A percentile compares a stretch with the other conserved stretches of the same genome.
Conservation (phyloP, 2,329 filamentous ascomycete genomes). For the Hymenoscyphus linearis region DNA sequence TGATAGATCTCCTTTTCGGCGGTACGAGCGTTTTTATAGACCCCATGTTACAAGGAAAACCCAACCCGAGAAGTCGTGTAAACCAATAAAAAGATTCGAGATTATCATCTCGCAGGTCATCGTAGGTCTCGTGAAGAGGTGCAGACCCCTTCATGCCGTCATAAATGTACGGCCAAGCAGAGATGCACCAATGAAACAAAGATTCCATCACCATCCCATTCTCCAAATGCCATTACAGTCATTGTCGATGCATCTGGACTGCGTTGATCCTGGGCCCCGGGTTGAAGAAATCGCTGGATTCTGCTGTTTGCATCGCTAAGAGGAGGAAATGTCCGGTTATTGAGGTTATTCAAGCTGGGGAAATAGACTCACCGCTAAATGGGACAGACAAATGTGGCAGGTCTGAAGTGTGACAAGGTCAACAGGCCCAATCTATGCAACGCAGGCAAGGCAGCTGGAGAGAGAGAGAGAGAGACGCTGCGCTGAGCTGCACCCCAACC, state of each 20-base stretch:
- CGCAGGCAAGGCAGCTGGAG: too few species aligned
- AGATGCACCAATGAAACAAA: background rate
- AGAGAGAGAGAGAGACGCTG: too few species aligned
- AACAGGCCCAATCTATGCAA: background rate
- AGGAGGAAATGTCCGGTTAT: background rate
- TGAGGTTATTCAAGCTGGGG: background rate
- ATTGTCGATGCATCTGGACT: background rate
- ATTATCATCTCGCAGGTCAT: background rate
- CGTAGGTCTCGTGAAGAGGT: slow-evolving; percentile 4
- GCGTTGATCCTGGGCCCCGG: background rate
- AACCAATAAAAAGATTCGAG: background rate
- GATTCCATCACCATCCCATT: background rate
- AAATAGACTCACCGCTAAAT: background rate
- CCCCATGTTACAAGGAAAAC: background rate
- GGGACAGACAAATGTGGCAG: background rate
- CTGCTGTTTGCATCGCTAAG: background rate
- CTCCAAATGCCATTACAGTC: background rate
- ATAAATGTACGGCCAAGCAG: background rate
- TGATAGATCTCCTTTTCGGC: background rate
- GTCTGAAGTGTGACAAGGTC: background rate
- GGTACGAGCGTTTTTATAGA: background rate
- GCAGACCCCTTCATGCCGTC: background rate
- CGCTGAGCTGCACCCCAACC: too few species aligned
- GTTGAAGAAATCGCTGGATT: background rate
- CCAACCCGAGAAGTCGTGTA: background rate